Conservation (phyloP, 352 stramenopile genomes). For the Stramenopiles sp. region DNA sequence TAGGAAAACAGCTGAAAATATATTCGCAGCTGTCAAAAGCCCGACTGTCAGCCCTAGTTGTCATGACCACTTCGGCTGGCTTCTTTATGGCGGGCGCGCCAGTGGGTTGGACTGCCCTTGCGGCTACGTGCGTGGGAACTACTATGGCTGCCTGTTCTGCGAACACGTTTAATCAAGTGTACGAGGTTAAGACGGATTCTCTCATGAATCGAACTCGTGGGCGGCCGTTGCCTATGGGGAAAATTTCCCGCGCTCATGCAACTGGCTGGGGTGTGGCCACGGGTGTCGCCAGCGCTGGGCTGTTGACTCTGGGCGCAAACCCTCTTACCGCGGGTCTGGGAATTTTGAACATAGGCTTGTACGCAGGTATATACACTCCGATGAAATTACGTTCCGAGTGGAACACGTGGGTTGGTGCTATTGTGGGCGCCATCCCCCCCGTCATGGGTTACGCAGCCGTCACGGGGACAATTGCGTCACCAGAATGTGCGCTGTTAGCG, state of each 20-base stretch:
- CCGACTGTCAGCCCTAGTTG: constrained; percentile 77
- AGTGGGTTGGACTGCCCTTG: constrained; percentile 60
- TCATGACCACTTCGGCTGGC: constrained; percentile 78
- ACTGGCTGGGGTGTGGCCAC: constrained; percentile 23
- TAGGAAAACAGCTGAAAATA: constrained; percentile 24
- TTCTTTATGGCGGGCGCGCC: constrained; percentile 86
- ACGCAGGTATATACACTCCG: constrained; percentile 93
- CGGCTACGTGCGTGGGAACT: constrained; percentile 71
- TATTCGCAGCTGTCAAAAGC: constrained; percentile 81
- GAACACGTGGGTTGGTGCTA: constrained; percentile 94
- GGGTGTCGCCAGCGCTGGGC: constrained; percentile 51
- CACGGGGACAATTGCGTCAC: constrained; percentile 48
- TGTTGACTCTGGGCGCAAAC: constrained; percentile 75
- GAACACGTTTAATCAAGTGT: constrained; percentile 95
- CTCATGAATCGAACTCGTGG: constrained; percentile 89
- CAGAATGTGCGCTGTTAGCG: constrained; percentile 46
- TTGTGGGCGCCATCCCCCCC: constrained; percentile 94
- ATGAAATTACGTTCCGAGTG: constrained; percentile 84
- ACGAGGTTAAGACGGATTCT: constrained; percentile 75
- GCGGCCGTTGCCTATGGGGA: constrained; percentile 69
- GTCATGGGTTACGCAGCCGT: constrained; percentile 94
- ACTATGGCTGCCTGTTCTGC: constrained; percentile 73
- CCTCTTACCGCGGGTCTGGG: constrained; percentile 82
- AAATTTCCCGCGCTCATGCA: constrained; percentile 36
- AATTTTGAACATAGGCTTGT: constrained; percentile 88